These are phyloP conservation scores for Camptophora hylomeconis DNA, from an alignment of 2,329 filamentous ascomycete species.

Conservation along the genomic window DNA sequence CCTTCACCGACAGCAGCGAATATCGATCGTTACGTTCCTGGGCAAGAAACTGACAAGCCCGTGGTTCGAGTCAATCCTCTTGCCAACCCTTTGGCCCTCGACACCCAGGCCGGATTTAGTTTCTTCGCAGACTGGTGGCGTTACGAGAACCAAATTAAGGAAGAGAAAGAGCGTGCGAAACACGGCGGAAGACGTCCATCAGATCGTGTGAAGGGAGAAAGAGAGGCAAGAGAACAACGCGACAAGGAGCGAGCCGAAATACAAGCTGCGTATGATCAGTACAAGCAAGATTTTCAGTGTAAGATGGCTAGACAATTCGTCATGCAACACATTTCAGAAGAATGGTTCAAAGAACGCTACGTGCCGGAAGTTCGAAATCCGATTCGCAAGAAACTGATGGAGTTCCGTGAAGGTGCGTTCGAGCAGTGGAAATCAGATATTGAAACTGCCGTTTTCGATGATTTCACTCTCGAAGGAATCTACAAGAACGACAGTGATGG, in stretches of 20 bases:
- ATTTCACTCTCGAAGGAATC: conserved; percentile 86
- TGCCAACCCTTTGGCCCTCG: conserved; percentile 47
- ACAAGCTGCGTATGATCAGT: conserved; percentile 50
- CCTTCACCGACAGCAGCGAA: conserved; percentile 44
- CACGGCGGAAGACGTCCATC: conserved; percentile 43
- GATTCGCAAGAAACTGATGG: conserved; percentile 62
- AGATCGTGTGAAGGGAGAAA: conserved; percentile 46
- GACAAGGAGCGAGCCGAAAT: conserved; percentile 51
- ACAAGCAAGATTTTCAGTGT: conserved; percentile 52
- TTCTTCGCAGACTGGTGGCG: conserved; percentile 59
- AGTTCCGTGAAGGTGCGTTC: conserved; percentile 67
- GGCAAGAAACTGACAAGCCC: conserved; percentile 43
- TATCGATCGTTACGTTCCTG: conserved; percentile 54
- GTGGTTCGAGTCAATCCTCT: conserved; percentile 43
- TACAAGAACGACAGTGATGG: conserved; percentile 89
- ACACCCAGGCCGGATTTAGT: conserved; percentile 55
- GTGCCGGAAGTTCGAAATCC: conserved; percentile 67
- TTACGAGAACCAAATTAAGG: conserved; percentile 48
- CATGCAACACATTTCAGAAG: conserved; percentile 80
- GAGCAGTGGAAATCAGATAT: conserved; percentile 82
- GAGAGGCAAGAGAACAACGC: conserved; percentile 48
- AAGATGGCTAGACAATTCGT: conserved; percentile 83
- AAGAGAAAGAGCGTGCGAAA: conserved; percentile 49
- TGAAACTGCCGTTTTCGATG: conserved; percentile 74
- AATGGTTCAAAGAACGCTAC: conserved; percentile 97